Conservation (phyloP, 2,329 filamentous ascomycete species). For the Calonectria naviculata region DNA sequence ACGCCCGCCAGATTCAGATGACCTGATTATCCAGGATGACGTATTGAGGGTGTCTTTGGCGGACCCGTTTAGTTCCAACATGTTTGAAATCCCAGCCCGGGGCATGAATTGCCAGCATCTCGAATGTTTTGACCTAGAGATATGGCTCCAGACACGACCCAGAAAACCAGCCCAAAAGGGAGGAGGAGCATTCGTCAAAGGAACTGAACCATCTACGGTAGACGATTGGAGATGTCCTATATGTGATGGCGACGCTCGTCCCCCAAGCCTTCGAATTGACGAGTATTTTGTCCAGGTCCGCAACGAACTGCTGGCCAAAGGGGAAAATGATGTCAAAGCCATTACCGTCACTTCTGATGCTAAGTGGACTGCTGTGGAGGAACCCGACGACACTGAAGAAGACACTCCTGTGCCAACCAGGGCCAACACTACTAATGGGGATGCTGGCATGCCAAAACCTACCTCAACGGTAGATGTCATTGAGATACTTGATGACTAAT, state of each 20-base stretch:
- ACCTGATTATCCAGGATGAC: constrained; percentile 68
- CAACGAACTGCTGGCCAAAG: constrained; percentile 53
- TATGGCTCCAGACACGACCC: constrained; percentile 77
- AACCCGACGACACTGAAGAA: constrained; percentile 43
- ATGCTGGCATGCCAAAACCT: constrained; percentile 22
- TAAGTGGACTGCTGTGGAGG: constrained; percentile 46
- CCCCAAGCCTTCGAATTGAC: constrained; percentile 77
- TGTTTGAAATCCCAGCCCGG: constrained; percentile 80
- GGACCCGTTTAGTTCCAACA: constrained; percentile 72
- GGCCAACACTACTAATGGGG: background rate
- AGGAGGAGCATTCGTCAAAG: constrained; percentile 18
- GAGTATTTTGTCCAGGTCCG: constrained; percentile 77
- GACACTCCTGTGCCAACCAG: constrained; percentile 30
- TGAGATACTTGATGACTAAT: constrained; percentile 42
- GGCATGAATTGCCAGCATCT: constrained; percentile 77
- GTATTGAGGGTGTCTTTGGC: constrained; percentile 69
- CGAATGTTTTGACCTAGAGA: constrained; percentile 91
- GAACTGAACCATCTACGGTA: constrained; percentile 62
- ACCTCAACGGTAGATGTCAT: constrained; percentile 32
- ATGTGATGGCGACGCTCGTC: constrained; percentile 82
- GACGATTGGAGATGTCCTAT: constrained; percentile 91
- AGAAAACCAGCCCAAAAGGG: constrained; percentile 49
- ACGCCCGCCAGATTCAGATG: constrained; percentile 59
- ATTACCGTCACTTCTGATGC: constrained; percentile 46
- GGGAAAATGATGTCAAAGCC: constrained; percentile 39